Percentiles rank a stretch among this genome's conserved stretches.
phyloP scores from a whole-genome alignment of 108 stramenopile genomes.

The Nitzschia putrida region DNA sequence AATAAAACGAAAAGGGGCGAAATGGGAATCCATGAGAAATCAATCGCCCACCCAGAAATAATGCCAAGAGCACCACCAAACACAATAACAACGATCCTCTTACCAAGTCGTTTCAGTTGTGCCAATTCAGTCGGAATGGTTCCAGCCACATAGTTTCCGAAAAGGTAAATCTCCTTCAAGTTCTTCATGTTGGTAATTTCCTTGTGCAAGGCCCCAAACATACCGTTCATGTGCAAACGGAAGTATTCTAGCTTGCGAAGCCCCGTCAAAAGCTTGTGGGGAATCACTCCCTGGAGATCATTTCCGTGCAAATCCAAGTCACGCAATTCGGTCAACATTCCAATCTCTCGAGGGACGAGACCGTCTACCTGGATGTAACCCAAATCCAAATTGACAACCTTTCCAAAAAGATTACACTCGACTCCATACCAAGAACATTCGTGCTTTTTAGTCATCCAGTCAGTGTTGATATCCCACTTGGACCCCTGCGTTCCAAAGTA shows the following conservation, averaged over 20 bases:
- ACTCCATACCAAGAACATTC: constrained; percentile 69
- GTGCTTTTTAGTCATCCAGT: constrained; percentile 53
- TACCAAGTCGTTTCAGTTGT: constrained; percentile 44
- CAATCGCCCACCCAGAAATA: too few relatives aligned
- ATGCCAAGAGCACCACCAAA: too few relatives aligned
- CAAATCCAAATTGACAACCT: constrained; percentile 46
- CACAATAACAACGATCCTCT: background rate
- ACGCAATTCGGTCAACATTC: constrained; percentile 38
- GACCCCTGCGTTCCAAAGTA: constrained; percentile 51
- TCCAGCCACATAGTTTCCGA: constrained; percentile 63
- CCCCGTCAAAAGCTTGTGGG: constrained; percentile 37
- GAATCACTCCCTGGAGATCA: constrained; percentile 56
- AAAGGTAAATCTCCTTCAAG: constrained; percentile 46
- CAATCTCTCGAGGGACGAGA: constrained; percentile 55
- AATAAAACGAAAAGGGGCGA: background rate
- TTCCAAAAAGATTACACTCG: constrained; percentile 36
- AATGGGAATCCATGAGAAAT: too few relatives aligned
- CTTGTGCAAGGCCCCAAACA: constrained; percentile 54
- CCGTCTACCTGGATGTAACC: constrained; percentile 56
- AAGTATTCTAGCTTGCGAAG: constrained; percentile 46
- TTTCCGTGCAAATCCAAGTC: constrained; percentile 68
- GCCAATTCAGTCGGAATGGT: constrained; percentile 53
- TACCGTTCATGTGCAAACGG: constrained; percentile 65
- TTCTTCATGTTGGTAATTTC: constrained; percentile 50
- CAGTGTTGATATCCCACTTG: constrained; percentile 41